These are phyloP conservation scores for Cenchrus purpureus DNA, from an alignment of 176 grass and related monocot species.

Conservation along the genomic window DNA sequence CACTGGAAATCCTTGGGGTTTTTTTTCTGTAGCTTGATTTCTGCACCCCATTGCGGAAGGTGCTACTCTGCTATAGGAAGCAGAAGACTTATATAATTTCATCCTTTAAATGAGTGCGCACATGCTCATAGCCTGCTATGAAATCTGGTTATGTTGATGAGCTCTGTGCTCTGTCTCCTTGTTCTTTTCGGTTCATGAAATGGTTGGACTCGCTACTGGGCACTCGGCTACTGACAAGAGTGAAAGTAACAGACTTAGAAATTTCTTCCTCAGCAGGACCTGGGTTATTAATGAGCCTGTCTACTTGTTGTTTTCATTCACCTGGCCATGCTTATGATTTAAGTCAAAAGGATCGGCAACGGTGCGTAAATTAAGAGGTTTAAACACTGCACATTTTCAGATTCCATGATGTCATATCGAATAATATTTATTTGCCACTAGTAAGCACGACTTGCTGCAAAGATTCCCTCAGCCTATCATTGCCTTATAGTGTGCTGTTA, in stretches of 20 bases:
- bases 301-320: background rate
- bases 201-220: background rate
- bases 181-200: background rate
- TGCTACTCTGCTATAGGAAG: background rate
- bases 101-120: background rate
- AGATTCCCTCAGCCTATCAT: slow-evolving; percentile 8
- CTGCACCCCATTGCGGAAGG: background rate
- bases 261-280: background rate
- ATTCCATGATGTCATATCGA: background rate
- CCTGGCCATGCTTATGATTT: background rate
- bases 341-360: slow-evolving; percentile 11
- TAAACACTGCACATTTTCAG: background rate
- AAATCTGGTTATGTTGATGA: background rate
- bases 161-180: background rate
- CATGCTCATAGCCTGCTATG: no score
- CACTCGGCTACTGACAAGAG: background rate
- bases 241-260: background rate
- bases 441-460: slow-evolving; percentile 14
- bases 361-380: background rate
- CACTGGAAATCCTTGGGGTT: background rate
- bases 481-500: background rate
- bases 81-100: background rate
- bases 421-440: slow-evolving; percentile 4
- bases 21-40: background rate
- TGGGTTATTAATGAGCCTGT: background rate